Base-by-base conservation (phyloP, 148 eudicot genomes). In the Gaultheria prostrata region DNA sequence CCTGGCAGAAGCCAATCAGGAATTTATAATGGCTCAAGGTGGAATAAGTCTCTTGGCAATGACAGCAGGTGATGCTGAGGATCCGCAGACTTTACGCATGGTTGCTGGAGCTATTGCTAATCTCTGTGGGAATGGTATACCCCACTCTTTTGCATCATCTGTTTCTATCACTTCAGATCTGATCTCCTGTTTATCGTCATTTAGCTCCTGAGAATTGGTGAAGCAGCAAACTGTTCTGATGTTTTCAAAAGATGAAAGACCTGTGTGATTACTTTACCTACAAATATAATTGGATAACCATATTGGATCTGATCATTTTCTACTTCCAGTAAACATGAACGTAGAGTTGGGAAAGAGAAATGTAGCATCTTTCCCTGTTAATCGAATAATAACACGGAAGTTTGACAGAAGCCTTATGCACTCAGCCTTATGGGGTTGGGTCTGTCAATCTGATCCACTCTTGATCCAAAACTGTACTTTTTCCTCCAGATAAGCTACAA, bases 91-190 rank as follows among this genome's bases (percentile, higher is more conserved):
- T 80, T 91, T 97, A 77, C 97, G 99, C 86, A 97, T 97, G 99
- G 98, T 97, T 39, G 99, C 99, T 81, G 99, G 99, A 86, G 99
- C 99, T 61, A 92, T 97, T 82, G 99, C 99, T 54, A 97, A 97
- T 88, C 88, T 97, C 67, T 97, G 99, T 85, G 99, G 99, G 70
- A 95, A 97, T 85, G 99, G 99, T 97, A 97, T 83, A 50, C 13
- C 39, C 14, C 33, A 33, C 7, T 8, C 28, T 65, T 50, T 75
- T 24, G 33, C 78, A 20, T 46, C 26, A 80, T 26, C 80, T 49
- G 56, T 70, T 26, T 73, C 32, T 35, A 30, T 82, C 20, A 11
- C 28, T 65, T 73, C 28, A 46, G 15, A 21, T 11, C 48, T 76
- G 46, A 20, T 63, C 14, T n/a, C 72, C 8, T 45, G 33, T 76